Evolutionary conservation across 2,329 filamentous ascomycete species (phyloP).

Genomic region (Hymenoscyphus linearis): DNA sequence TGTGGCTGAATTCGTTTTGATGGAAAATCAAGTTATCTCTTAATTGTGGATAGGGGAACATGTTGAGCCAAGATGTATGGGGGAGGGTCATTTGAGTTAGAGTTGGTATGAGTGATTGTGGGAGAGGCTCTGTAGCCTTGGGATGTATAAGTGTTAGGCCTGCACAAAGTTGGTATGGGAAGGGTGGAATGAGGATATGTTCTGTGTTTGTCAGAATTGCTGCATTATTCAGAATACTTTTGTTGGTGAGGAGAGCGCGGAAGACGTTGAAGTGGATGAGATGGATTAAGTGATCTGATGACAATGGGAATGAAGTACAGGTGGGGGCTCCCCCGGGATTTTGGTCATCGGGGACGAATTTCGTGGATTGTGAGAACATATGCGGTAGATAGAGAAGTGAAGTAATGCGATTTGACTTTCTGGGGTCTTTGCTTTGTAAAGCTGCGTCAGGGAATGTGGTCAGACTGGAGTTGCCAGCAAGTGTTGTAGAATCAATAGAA

Average conservation of each 20-base stretch:
- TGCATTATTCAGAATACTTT: slow-evolving; percentile 11
- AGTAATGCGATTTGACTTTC: not conserved
- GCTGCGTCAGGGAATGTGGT: not conserved
- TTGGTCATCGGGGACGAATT: not conserved
- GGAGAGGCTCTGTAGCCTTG: slow-evolving; percentile 7
- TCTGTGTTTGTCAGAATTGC: slow-evolving; percentile 4
- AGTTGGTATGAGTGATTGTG: slow-evolving; percentile 16
- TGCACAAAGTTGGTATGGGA: slow-evolving; percentile 11
- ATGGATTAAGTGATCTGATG: slow-evolving; percentile 23
- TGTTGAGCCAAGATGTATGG: slow-evolving; percentile 22
- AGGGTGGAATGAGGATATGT: not conserved
- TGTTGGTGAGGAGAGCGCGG: slow-evolving; percentile 19
- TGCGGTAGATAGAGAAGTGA: not conserved
- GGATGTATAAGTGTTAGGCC: slow-evolving; percentile 12
- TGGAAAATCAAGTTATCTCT: slow-evolving; percentile 21
- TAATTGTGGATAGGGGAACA: slow-evolving; percentile 19
- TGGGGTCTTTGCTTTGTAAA: not conserved
- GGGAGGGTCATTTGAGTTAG: slow-evolving; percentile 14
- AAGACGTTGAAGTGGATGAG: slow-evolving; percentile 24
- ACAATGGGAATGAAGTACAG: slow-evolving; percentile 9
- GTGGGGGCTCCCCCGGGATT: too few species aligned
- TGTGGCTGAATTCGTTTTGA: slow-evolving; percentile 17
- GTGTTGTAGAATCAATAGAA: too few species aligned
- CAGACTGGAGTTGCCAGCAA: not conserved
- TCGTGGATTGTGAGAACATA: not conserved